A percentile compares a stretch with the other conserved stretches of the same genome.
These are phyloP conservation scores for Chalciporus sp. DNA, from an alignment of 1,284 basidiomycete species.

Conservation along the genomic window DNA sequence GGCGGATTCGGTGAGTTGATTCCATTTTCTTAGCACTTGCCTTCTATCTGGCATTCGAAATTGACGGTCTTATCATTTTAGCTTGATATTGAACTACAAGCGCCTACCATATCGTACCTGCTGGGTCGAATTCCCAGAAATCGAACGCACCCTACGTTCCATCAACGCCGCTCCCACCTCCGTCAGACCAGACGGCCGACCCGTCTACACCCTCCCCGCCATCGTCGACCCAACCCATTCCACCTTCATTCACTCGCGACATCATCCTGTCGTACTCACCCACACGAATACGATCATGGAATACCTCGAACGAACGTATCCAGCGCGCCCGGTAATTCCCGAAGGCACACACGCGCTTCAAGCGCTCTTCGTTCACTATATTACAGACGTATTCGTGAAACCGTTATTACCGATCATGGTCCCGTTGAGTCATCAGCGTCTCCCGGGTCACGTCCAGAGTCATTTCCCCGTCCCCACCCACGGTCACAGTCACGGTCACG, in stretches of 20 bases:
- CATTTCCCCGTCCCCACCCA: slow-evolving; percentile 46
- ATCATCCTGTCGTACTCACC: slow-evolving; percentile 49
- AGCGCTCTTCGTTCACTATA: slow-evolving; percentile 66
- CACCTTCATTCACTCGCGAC: slow-evolving; percentile 28
- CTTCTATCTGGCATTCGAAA: neutral
- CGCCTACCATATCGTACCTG: slow-evolving; percentile 64
- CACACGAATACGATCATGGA: slow-evolving; percentile 66
- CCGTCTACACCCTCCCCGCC: slow-evolving; percentile 67
- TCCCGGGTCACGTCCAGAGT: slow-evolving; percentile 55
- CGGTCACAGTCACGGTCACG: slow-evolving; percentile 16
- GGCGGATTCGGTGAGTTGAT: slow-evolving; percentile 47
- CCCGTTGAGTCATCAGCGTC: slow-evolving; percentile 62
- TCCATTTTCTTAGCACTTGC: slow-evolving; percentile 2
- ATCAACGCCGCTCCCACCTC: slow-evolving; percentile 62
- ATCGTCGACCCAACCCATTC: slow-evolving; percentile 46
- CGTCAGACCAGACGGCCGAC: slow-evolving; percentile 53
- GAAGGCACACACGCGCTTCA: slow-evolving; percentile 69
- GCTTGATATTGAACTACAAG: slow-evolving; percentile 74
- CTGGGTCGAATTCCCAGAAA: slow-evolving; percentile 70
- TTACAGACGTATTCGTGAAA: slow-evolving; percentile 65
- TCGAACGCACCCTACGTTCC: slow-evolving; percentile 58
- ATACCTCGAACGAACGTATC: slow-evolving; percentile 68
- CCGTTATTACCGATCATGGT: slow-evolving; percentile 71
- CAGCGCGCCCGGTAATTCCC: slow-evolving; percentile 67
- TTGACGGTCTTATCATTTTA: slow-evolving; percentile 30